Conservation (phyloP, 2,329 filamentous ascomycete species). For the Lasiodiplodia hormozganensis region DNA sequence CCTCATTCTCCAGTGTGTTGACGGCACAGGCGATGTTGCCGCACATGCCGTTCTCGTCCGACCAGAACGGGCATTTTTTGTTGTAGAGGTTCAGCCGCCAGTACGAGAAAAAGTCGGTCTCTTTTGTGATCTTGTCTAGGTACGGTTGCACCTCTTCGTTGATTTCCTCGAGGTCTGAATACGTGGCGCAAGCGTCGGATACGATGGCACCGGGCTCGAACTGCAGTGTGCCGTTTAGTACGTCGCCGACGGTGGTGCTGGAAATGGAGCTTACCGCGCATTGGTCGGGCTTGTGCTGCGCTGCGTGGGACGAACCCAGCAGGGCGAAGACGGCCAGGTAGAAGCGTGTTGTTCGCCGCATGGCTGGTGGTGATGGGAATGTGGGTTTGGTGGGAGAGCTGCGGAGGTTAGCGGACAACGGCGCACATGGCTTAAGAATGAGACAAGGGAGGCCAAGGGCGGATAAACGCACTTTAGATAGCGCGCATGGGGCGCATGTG, state of each 20-base stretch:
- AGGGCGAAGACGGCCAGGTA: constrained; percentile 69
- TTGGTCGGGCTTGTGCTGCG: constrained; percentile 53
- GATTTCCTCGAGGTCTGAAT: constrained; percentile 83
- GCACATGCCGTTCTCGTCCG: constrained; percentile 90
- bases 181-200: constrained; percentile 92
- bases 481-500: neutral
- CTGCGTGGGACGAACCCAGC: constrained; percentile 57
- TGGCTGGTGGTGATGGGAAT: constrained; percentile 36
- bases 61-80: constrained; percentile 95
- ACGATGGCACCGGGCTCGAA: constrained; percentile 89
- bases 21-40: constrained; percentile 97
- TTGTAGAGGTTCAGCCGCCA: constrained; percentile 95
- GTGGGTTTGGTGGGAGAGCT: constrained; percentile 21
- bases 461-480: constrained; percentile 7
- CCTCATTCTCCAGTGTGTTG: constrained; percentile 92
- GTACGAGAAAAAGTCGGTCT: constrained; percentile 97
- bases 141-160: constrained; percentile 79
- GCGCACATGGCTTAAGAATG: constrained; percentile 4
- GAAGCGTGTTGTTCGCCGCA: constrained; percentile 64
- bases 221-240: constrained; percentile 55
- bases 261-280: constrained; percentile 60
- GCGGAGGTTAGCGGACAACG: constrained; percentile 27
- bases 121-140: constrained; percentile 79
- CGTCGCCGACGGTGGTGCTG: constrained; percentile 30
- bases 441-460: constrained; percentile 4